phyloP scores from a whole-genome alignment of 306 rosid genomes.

The Cajanus cajan region DNA sequence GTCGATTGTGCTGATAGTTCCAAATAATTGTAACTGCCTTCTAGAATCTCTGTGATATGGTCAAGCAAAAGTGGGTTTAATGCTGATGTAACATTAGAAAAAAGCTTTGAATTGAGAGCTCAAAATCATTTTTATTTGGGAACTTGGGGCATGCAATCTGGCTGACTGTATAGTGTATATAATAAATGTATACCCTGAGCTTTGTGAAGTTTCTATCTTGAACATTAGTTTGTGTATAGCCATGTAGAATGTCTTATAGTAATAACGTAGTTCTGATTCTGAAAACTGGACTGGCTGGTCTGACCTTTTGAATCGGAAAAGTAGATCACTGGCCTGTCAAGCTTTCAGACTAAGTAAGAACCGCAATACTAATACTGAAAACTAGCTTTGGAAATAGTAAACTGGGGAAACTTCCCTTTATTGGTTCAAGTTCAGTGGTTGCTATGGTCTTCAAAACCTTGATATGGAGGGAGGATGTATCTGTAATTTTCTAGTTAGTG shows the following conservation, averaged over 20 bases:
- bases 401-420: not conserved
- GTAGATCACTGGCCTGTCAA: not conserved
- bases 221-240: not conserved
- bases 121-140: not conserved
- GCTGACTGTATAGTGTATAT: not conserved
- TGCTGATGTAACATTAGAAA: not conserved
- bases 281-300: not conserved
- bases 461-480: not conserved
- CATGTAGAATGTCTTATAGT: not conserved
- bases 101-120: too few species aligned
- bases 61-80: not conserved
- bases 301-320: not conserved
- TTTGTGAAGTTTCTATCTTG: not conserved
- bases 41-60: not conserved
- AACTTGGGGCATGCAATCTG: not conserved
- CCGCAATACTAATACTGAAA: not conserved
- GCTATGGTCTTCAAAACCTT: not conserved
- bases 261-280: not conserved
- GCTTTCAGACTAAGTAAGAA: slow-evolving; percentile 7
- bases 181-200: not conserved
- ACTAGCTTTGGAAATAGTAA: not conserved
- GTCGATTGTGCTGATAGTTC: not conserved
- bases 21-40: slow-evolving; percentile 19
- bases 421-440: not conserved
- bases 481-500: slow-evolving; percentile 15